A percentile compares a stretch with the other conserved stretches of the same genome.
Evolutionary conservation across 2,329 filamentous ascomycete species (phyloP).

Genomic region (Acarospora socialis): DNA sequence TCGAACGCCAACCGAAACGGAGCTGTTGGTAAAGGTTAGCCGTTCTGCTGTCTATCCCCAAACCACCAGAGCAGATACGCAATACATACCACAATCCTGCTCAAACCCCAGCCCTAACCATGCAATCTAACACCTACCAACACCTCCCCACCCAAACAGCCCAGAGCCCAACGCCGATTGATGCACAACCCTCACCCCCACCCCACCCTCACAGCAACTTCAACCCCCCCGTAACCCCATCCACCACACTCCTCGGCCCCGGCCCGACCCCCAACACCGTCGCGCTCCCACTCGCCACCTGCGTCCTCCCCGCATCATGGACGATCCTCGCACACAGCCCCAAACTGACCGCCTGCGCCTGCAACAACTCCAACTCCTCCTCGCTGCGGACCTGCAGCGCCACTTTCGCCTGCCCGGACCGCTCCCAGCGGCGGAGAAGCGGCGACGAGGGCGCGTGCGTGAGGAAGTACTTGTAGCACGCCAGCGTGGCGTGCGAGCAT

Average conservation of each 20-base stretch:
- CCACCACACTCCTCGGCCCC: constrained; percentile 73
- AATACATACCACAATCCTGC: too few species aligned
- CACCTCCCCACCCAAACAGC: too few species aligned
- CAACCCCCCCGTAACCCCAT: constrained; percentile 69
- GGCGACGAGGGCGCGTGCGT: constrained; percentile 37
- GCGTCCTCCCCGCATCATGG: constrained; percentile 87
- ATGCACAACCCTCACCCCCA: too few species aligned
- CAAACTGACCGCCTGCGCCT: constrained; percentile 66
- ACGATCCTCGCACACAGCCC: constrained; percentile 83
- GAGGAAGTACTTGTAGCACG: constrained; percentile 81
- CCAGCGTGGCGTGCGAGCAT: constrained; percentile 87
- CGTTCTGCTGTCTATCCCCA: too few species aligned
- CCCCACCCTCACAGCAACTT: constrained; percentile 71
- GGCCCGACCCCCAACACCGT: constrained; percentile 26
- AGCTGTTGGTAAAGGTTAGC: too few species aligned
- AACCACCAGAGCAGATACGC: too few species aligned
- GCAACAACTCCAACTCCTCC: constrained; percentile 60
- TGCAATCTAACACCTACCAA: too few species aligned
- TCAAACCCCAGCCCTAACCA: too few species aligned
- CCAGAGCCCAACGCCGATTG: too few species aligned
- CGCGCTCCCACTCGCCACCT: constrained; percentile 84
- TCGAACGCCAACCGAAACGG: too few species aligned
- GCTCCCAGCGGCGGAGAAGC: constrained; percentile 74
- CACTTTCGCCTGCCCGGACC: constrained; percentile 77
- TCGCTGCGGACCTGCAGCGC: constrained; percentile 79